Evolutionary conservation across 805 yeast species (phyloP), one percentile per base, ranked within the genome.

Genomic region (Kodamaea kaohsiungensis): DNA sequence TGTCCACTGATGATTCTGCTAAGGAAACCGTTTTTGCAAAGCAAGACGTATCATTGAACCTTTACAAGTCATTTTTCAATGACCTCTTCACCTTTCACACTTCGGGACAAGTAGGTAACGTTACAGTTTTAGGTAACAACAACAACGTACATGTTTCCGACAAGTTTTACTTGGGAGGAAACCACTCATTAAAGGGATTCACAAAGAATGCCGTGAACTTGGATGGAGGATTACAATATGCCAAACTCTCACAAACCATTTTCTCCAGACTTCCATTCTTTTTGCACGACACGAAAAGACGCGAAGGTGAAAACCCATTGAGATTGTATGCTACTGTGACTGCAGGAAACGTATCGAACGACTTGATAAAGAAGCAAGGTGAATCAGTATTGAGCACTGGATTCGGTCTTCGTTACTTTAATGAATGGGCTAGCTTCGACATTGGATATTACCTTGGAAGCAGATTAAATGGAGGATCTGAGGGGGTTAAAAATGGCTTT

Each of bases 161-260:
- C 68, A 80, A 89, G 59, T 93, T 92, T 66, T 89, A 86, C 63
- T 75, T 89, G 46, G 96, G 97, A 15, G 97, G 97, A 0, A 81
- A 85, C 12, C 80, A 84, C 52, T 87, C 86, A 52, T 83, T 91
- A 27, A 76, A 88, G 54, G 91, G 92, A 0, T 89, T 88, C 64
- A 76, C 81, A 35, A 73, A 80, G 51, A 86, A 86, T 72, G 83
- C 89, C 0, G 67, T 88, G 37, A 92, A 95, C 12, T 84, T 86
- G 1, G 76, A 83, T 54, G 97, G 97, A 5, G 97, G 96, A 6
- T 81, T 83, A 39, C 79, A 76, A 53, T 85, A 77, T 62, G 67
- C 80, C 49, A 81, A 87, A 30, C 69, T 81, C 19, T 89, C 91
- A 3, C 58, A 79, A 1, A 80, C 88, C 42, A 25, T 87, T n/a